These are phyloP conservation scores for Alternaria viburni DNA, from an alignment of 2,329 filamentous ascomycete genomes.

Conservation along the genomic window DNA sequence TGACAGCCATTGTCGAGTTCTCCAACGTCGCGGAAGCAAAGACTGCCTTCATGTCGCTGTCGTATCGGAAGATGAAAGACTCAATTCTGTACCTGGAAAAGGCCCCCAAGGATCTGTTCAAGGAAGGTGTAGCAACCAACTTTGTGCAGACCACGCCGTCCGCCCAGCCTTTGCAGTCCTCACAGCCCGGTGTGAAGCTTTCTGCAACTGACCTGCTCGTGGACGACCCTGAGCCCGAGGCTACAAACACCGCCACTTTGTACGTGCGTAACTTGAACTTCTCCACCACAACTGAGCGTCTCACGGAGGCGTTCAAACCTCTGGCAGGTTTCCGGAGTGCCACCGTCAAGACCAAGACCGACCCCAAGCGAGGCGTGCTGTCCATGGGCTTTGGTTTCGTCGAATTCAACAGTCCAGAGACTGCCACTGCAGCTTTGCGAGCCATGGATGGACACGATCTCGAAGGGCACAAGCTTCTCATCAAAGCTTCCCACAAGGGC, in stretches of 20 bases:
- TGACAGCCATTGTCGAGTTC: constrained; percentile 93
- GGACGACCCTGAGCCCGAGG: constrained; percentile 59
- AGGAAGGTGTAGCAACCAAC: constrained; percentile 38
- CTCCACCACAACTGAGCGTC: constrained; percentile 75
- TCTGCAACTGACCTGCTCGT: constrained; percentile 74
- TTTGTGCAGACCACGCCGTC: constrained; percentile 41
- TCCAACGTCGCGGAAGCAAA: constrained; percentile 78
- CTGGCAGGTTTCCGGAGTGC: constrained; percentile 89
- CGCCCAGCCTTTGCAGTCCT: constrained; percentile 12
- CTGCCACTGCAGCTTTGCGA: constrained; percentile 79
- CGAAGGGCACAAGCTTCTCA: constrained; percentile 83
- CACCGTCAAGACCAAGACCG: constrained; percentile 88
- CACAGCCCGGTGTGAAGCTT: constrained; percentile 57
- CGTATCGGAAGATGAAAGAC: constrained; percentile 89
- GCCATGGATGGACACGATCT: constrained; percentile 89
- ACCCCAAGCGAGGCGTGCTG: constrained; percentile 88
- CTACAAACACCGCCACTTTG: constrained; percentile 75
- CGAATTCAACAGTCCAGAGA: constrained; percentile 79
- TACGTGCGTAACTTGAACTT: constrained; percentile 97
- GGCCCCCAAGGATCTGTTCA: constrained; percentile 83
- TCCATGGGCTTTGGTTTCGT: constrained; percentile 97
- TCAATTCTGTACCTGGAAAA: constrained; percentile 93
- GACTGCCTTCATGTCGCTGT: constrained; percentile 80
- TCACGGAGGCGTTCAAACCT: constrained; percentile 78
- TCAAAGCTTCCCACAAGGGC: constrained; percentile 86